Base-by-base conservation (phyloP, 148 eudicot genomes). In the Camellia granthamiana region DNA sequence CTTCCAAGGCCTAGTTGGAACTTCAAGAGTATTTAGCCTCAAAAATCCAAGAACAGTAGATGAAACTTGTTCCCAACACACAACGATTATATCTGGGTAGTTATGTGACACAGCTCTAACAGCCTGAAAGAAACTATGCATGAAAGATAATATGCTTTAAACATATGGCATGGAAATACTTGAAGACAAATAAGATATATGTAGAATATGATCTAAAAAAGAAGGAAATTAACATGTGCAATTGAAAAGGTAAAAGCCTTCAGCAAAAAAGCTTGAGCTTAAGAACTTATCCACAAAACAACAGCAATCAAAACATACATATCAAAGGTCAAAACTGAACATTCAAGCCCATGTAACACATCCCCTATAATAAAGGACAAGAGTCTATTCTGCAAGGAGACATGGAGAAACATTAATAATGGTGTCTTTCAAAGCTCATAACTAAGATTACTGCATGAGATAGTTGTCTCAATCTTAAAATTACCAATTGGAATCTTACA, bases 51-150 rank as follows among this genome's bases (percentile, higher is more conserved):
- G 79, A 38, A 90, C 84, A 46, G 84, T 75, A 62, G 85, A 79
- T 23, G 92, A 92, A 84, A 94, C 83, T 80, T 86, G 91, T 73
- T 83, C 84, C 99, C 99, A 94, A 75, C 94, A 92, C 47, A 83
- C 54, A 82, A 81, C 75, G 86, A 90, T 88, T 86, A 88, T 67
- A 80, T 81, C 90, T 70, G 99, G 99, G 76, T 97, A 94, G 83
- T 91, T 92, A 85, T 97, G 99, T 78, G 93, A 92, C 78, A 92
- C 86, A 87, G 98, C 97, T 97, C 86, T 91, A 78, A 94, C 89
- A 84, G 98, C 93, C 99, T 95, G 92, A 82, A 87, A 84, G 78
- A 78, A 74, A 83, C 70, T 78, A 83, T 49, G 76, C 77, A 76
- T 51, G 49, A 72, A 77, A 75, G 63, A 56, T 73, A 42, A 58